Evolutionary conservation across 1,284 basidiomycete genomes (phyloP).

Genomic region (Sutorius eximius): DNA sequence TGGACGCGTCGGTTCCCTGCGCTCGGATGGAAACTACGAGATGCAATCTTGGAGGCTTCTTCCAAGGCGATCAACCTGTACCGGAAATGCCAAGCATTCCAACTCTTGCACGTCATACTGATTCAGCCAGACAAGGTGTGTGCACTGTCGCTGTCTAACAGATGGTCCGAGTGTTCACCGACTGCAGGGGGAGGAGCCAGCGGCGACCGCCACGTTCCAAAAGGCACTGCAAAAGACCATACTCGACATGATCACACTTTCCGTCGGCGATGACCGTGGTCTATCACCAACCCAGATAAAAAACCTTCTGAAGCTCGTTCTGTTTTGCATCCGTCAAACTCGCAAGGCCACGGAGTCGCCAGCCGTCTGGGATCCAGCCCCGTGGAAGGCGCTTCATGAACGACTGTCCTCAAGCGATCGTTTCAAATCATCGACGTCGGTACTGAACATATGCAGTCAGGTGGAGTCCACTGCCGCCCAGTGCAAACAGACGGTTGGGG

Average conservation of each 20-base stretch:
- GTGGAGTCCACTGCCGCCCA: slow-evolving; percentile 32
- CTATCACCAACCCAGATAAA: slow-evolving; percentile 74
- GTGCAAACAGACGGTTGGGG: slow-evolving; percentile 10
- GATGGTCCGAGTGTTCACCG: background rate
- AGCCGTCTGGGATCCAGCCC: slow-evolving; percentile 45
- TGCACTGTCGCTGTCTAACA: background rate
- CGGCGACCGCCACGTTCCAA: slow-evolving; percentile 50
- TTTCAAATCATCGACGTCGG: slow-evolving; percentile 45
- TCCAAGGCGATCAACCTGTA: slow-evolving; percentile 71
- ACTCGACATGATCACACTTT: slow-evolving; percentile 50
- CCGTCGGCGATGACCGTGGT: slow-evolving; percentile 48
- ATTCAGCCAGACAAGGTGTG: slow-evolving; percentile 46
- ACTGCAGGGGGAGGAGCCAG: slow-evolving; percentile 26
- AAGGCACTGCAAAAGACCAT: slow-evolving; percentile 49
- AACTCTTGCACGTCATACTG: slow-evolving; percentile 69
- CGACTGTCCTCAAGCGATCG: slow-evolving; percentile 42
- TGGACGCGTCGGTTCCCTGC: slow-evolving; percentile 71
- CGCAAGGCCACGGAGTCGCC: slow-evolving; percentile 40
- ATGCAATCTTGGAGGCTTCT: slow-evolving; percentile 55
- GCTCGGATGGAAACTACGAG: slow-evolving; percentile 68
- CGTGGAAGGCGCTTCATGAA: slow-evolving; percentile 41
- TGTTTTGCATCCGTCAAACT: slow-evolving; percentile 67
- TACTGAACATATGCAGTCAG: slow-evolving; percentile 53
- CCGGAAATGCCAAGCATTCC: slow-evolving; percentile 73
- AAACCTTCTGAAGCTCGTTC: slow-evolving; percentile 74